phyloP scores from a whole-genome alignment of 345 rosid genomes.

The Linum tenue region DNA sequence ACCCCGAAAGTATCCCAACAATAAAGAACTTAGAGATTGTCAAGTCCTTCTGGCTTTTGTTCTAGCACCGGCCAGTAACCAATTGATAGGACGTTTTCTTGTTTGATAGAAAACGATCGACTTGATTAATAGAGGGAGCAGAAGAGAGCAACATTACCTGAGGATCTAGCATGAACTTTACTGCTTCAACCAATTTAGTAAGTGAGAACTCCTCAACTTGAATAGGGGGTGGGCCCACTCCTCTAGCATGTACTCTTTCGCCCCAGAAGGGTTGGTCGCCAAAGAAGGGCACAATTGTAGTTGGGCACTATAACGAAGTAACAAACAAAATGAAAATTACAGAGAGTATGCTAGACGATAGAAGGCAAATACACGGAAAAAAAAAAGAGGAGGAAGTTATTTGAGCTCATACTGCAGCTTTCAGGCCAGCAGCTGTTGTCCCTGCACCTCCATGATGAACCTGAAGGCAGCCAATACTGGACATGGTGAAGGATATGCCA shows the following conservation, averaged over 20 bases:
- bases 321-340: slow-evolving; percentile 1
- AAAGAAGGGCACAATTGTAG: slow-evolving; percentile 89
- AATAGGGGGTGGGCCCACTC: slow-evolving; percentile 88
- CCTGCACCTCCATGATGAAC: slow-evolving; percentile 99
- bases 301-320: slow-evolving; percentile 63
- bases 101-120: too few relatives aligned
- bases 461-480: slow-evolving; percentile 30
- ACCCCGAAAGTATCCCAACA: background rate
- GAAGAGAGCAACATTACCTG: slow-evolving; percentile 29
- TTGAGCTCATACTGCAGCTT: slow-evolving; percentile 56
- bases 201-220: slow-evolving; percentile 86
- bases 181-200: slow-evolving; percentile 63
- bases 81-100: too few relatives aligned
- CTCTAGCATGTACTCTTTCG: slow-evolving; percentile 75
- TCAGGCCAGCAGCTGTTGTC: slow-evolving; percentile 97
- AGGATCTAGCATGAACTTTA: slow-evolving; percentile 56
- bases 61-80: background rate
- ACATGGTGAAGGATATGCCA: background rate
- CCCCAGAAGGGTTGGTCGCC: slow-evolving; percentile 99
- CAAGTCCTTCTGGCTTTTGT: background rate
- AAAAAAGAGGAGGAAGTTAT: background rate
- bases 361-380: slow-evolving; percentile 5
- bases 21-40: background rate
- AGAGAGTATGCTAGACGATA: background rate
- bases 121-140: too few relatives aligned